Evolutionary conservation across 2,329 filamentous ascomycete genomes (phyloP), one percentile per base, ranked within the genome.

Genomic region (Pseudopithomyces maydicus): DNA sequence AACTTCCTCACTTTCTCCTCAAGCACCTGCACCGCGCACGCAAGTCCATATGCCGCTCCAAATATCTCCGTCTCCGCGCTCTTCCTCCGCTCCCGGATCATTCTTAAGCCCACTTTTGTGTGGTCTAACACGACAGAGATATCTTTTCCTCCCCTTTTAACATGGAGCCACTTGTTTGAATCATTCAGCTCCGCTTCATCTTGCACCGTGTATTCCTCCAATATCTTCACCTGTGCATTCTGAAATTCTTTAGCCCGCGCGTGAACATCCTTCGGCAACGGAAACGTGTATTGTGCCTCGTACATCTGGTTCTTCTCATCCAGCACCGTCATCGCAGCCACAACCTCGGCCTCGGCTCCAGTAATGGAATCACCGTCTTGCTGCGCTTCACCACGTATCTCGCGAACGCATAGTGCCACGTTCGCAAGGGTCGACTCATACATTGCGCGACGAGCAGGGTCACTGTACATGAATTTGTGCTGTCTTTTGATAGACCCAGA

Each of bases 41-140:
- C 52, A 11, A 54, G 35, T 2, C 22, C 32, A 8, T 35, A 41
- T 6, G 8, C 43, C 15, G 15, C 22, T 17, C 12, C 43, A 4
- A 35, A 46, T 19, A 26, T 35, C 20, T 46, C 43, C 20, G 47
- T 14, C 14, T 46, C 52, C 14, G 32, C 32, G 19, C 35, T 54
- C 23, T 20, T 39, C 43, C 23, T 46, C 22, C 15, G 20, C 35
- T 54, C 35, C 10, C 35, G 20, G 15, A 48, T 20, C 12, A 47
- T 46, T 33, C 22, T 20, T 2, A 54, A n/a, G 12, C 15, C 41
- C 6, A 19, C 43, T n/a, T 19, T 26, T 6, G 43, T 43, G 15
- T 41, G 20, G 4, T 70, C 65, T 1, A 67, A 29, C 0, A 63
- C 32, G 0, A 56, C 68, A 1, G 38, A 52, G 3, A 58, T 32